phyloP scores from a whole-genome alignment of 768 basidiomycete genomes.

The Scleroderma citrinum region DNA sequence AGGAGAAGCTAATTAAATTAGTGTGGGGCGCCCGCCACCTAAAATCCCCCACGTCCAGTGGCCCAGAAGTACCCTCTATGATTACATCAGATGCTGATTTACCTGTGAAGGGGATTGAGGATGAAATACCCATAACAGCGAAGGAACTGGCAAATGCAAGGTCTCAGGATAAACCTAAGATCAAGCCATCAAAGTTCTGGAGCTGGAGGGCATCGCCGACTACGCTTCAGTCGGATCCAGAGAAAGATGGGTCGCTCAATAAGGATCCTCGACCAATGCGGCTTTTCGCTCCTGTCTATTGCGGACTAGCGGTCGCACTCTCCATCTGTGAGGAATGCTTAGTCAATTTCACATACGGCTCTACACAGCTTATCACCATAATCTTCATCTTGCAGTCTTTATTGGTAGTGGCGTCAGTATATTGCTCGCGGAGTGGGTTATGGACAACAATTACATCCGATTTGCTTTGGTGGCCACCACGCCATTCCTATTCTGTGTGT shows the following conservation, averaged over 20 bases:
- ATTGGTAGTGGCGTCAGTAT: constrained; percentile 53
- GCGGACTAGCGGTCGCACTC: constrained; percentile 58
- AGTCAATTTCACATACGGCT: constrained; percentile 4
- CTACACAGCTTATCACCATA: background rate
- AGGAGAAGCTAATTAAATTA: constrained; percentile 73
- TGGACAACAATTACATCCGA: constrained; percentile 56
- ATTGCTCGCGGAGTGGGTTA: constrained; percentile 59
- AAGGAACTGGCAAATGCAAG: constrained; percentile 4
- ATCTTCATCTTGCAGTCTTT: constrained; percentile 48
- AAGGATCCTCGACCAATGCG: constrained; percentile 41
- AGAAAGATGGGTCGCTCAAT: constrained; percentile 41
- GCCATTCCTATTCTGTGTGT: constrained; percentile 72
- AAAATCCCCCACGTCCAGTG: constrained; percentile 8
- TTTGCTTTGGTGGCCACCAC: constrained; percentile 59
- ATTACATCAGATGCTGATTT: constrained; percentile 51
- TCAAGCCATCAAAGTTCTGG: constrained; percentile 28
- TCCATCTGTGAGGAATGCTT: constrained; percentile 47
- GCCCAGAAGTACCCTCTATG: constrained; percentile 34
- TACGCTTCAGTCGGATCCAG: constrained; percentile 36
- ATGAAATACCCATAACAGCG: constrained; percentile 15
- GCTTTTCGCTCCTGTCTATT: constrained; percentile 68
- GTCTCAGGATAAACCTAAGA: background rate
- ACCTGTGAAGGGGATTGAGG: constrained; percentile 32
- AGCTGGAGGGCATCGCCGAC: constrained; percentile 39
- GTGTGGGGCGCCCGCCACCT: constrained; percentile 56